These are phyloP conservation scores for Fusarium zealandicum DNA, from an alignment of 2,329 filamentous ascomycete species.

Conservation along the genomic window DNA sequence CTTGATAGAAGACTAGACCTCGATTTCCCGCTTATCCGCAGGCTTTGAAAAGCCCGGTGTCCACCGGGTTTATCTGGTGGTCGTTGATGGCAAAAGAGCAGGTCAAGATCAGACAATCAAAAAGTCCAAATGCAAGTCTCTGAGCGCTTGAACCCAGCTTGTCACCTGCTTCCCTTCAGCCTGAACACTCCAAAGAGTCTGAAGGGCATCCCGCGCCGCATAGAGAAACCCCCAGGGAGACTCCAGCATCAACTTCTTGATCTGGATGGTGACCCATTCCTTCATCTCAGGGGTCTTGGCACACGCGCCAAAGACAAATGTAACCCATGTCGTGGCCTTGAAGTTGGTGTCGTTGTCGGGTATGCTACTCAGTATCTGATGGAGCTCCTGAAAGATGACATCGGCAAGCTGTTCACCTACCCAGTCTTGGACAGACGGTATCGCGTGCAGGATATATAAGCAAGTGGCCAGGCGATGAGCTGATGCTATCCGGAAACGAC, in stretches of 20 bases:
- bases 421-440: conserved; percentile 39
- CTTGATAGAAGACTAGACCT: too few species aligned
- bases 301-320: conserved; percentile 63
- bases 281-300: conserved; percentile 52
- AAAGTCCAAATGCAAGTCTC: conserved; percentile 52
- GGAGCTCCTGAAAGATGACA: conserved; percentile 53
- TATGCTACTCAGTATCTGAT: conserved; percentile 56
- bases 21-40: too few species aligned
- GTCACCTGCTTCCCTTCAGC: conserved; percentile 39
- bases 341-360: conserved; percentile 59
- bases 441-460: conserved; percentile 55
- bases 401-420: conserved; percentile 42
- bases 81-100: neutral
- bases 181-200: conserved; percentile 53
- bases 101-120: conserved; percentile 45
- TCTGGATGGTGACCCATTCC: conserved; percentile 57
- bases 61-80: neutral
- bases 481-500: conserved; percentile 51
- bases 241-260: conserved; percentile 50
- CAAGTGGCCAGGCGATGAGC: conserved; percentile 55
- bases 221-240: conserved; percentile 59
- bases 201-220: conserved; percentile 55
- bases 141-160: conserved; percentile 56
- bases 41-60: too few species aligned
- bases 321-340: conserved; percentile 64